phyloP scores from a whole-genome alignment of 345 rosid species.

The Leavenworthia alabamica region DNA sequence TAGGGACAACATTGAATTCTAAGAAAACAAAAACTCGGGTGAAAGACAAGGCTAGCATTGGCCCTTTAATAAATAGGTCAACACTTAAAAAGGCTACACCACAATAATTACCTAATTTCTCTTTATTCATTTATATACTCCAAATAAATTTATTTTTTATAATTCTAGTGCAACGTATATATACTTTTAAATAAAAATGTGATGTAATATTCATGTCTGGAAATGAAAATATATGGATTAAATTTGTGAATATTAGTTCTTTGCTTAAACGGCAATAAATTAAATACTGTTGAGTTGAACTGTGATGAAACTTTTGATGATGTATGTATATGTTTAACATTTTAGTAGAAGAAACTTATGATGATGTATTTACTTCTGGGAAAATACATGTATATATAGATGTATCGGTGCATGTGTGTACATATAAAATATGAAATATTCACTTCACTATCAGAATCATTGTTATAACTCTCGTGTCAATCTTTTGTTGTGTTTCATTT shows the following conservation, averaged over 20 bases:
- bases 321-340: background rate
- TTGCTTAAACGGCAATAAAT: background rate
- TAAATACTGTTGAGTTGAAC: background rate
- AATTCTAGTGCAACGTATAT: background rate
- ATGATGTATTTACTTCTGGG: too few relatives aligned
- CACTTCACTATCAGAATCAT: conserved; percentile 31
- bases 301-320: background rate
- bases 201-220: background rate
- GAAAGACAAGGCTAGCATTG: conserved; percentile 25
- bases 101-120: conserved; percentile 5
- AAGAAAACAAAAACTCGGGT: background rate
- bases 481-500: conserved; percentile 31
- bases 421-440: conserved; percentile 24
- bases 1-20: conserved; percentile 13
- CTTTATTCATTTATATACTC: background rate
- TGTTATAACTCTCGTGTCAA: conserved; percentile 24
- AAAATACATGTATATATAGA: background rate
- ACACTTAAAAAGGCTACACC: conserved; percentile 14
- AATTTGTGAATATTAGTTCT: background rate
- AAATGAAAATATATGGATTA: background rate
- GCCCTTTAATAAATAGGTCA: conserved; percentile 16
- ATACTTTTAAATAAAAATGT: background rate
- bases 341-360: background rate
- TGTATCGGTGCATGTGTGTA: background rate
- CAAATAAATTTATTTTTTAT: background rate